Base-by-base conservation (phyloP, 345 rosid species). In the thale cress (Arabidopsis thaliana) region DNA sequence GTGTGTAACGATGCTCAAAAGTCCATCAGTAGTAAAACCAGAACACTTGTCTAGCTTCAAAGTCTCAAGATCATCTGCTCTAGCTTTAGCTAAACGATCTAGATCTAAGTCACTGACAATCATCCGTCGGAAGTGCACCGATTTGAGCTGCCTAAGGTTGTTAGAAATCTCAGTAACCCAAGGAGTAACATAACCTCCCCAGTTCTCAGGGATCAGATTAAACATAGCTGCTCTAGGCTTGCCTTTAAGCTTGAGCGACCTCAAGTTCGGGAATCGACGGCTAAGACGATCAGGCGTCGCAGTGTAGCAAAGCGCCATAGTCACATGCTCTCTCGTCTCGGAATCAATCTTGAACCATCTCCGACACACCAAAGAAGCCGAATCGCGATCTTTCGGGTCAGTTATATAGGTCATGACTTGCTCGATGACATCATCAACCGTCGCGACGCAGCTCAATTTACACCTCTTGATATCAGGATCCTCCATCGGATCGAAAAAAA, bases 181-280 rank as follows among this genome's bases (percentile, higher is more conserved):
- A 0, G 96, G 97, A 5, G 88, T 82, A 2, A 84, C 92, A 23
- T 75, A 82, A 0, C 99, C 99, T 2, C 99, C 99, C 99, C 99
- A 92, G 68, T 92, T 85, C 81, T 92, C 97, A 0, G 97, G 99
- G 30, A 95, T 92, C 34, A 90, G 75, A 66, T 90, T 92, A 55
- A 95, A 92, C 97, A 95, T 89, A n/a, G 97, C 97, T 0, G 97
- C 97, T 66, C 99, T 42, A 0, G 97, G 97, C 83, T 90, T 92
- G 12, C 97, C 99, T 67, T 95, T 95, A 36, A 95, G 71, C 78
- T 85, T 87, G 60, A 95, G 67, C n/a, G 99, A 95, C 74, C 89
- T 96, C 7, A 95, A 77, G 60, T 85, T 82, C 2, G 53, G 25
- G 30, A 92, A 92, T 11, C 99, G 83, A 12, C 78, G 83, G 36